Evolutionary conservation across 768 basidiomycete species (phyloP), one percentile per base, ranked within the genome.

Genomic region (Goffeauzyma gilvescens): DNA sequence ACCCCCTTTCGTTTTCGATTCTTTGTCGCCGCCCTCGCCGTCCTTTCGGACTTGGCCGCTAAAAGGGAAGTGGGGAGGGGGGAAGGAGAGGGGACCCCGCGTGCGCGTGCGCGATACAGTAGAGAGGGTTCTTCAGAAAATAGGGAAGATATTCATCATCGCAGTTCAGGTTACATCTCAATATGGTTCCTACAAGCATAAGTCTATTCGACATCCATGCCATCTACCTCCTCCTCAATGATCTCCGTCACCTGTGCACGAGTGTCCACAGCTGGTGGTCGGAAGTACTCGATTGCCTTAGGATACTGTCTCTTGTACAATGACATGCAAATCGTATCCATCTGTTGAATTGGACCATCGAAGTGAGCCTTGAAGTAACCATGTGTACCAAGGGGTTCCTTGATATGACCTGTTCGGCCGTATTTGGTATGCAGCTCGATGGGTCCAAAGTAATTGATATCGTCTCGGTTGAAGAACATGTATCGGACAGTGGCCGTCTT

Each of bases 301-400:
- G 90, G 90, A 65, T 75, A 95, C 44, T 87, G 78, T 31, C 93
- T 72, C 66, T 96, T 98, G 68, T 98, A 95, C 44, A 98, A 59
- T 33, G 78, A 76, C 79, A 96, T 80, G 63, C 87, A 93, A 43
- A 95, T 74, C 13, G 86, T 90, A 52, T 96, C 93, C 86, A 93
- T 90, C 68, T 87, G 85, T 57, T 73, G 79, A 53, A 95, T 76
- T 17, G 81, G 83, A 12, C 82, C 84, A 58, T 93, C 87, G 64
- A 87, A 86, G 61, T 83, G 74, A 14, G 86, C 89, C 69, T 96
- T 96, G 72, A 87, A 85, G 66, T 95, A 86, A 23, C 90, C 93
- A 57, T 98, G 90, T 23, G 87, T 96, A 35, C 90, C 90, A 14
- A 98, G 76, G 7, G 84, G 79, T 65, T 87, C 89, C 15, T 55